Percentiles rank a stretch among this genome's conserved stretches.
Conservation (phyloP, 2,329 filamentous ascomycete genomes). For the Cladosporium sp. region DNA sequence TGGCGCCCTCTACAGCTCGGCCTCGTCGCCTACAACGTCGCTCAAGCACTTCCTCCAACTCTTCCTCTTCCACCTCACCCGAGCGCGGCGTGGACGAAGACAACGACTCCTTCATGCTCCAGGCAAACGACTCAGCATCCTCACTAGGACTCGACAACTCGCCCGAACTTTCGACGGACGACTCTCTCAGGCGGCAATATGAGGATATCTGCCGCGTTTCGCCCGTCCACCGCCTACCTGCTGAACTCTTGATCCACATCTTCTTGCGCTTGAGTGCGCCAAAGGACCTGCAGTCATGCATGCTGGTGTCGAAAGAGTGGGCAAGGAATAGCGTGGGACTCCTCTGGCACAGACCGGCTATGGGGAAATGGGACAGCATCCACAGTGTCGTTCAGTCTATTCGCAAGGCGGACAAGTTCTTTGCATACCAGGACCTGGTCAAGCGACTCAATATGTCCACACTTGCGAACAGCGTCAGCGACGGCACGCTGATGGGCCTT, state of each 20-base stretch:
- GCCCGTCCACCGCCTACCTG: slow-evolving; percentile 83
- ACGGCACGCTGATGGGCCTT: slow-evolving; percentile 83
- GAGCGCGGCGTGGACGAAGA: slow-evolving; percentile 80
- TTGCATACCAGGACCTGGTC: slow-evolving; percentile 85
- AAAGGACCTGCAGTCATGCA: slow-evolving; percentile 77
- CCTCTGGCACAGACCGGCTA: slow-evolving; percentile 91
- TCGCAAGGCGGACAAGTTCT: slow-evolving; percentile 71
- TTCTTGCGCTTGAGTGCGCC: slow-evolving; percentile 77
- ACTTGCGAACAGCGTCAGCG: slow-evolving; percentile 74
- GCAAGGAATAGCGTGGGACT: slow-evolving; percentile 88
- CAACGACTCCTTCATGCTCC: slow-evolving; percentile 85
- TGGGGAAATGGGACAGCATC: slow-evolving; percentile 82
- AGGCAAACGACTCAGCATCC: slow-evolving; percentile 85
- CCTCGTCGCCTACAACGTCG: slow-evolving; percentile 14
- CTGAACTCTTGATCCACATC: slow-evolving; percentile 90
- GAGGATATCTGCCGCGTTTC: slow-evolving; percentile 68
- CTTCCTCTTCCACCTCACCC: slow-evolving; percentile 73
- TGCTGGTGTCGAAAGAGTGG: slow-evolving; percentile 95
- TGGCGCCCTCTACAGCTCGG: slow-evolving; percentile 7
- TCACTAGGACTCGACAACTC: slow-evolving; percentile 74
- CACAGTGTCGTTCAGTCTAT: slow-evolving; percentile 78
- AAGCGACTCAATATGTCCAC: slow-evolving; percentile 87
- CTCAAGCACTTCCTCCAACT: slow-evolving; percentile 42
- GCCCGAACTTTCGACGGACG: slow-evolving; percentile 61
- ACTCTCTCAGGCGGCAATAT: slow-evolving; percentile 55